Base-by-base conservation (phyloP, 305 asterid species). In the Solanum hybrid region DNA sequence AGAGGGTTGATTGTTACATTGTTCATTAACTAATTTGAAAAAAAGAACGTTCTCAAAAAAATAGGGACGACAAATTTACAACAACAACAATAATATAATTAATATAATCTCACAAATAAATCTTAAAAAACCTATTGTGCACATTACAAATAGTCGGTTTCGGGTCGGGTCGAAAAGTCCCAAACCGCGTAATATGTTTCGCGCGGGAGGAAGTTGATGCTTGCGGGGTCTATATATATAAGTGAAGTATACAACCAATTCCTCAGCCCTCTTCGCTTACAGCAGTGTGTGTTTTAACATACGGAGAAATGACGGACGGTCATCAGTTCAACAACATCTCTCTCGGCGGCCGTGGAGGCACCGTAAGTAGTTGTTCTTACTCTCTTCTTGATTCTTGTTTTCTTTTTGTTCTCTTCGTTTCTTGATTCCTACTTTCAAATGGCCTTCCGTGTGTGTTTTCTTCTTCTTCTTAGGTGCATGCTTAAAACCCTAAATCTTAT, bases 341-440 rank as follows among this genome's bases (percentile, higher is more conserved):
- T 86, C 99, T 96, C 32, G 97, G 96, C 29, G 98, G 99, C 88
- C 98, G 99, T 78, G 98, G 98, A 31, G 99, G 98, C 92, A 90
- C 97, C 60, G 99, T 97, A 90, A 95, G 96, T 90, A 95, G 96
- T 91, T 76, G 3, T 60, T 85, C 82, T 19, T 78, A 1, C 15
- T 71, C 87, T 31, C 11, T 15, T 24, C 77, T 24, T 27, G 29
- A 24, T 24, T 75, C 4, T 26, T 26, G 3, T 24, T 37, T 11
- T 24, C 73, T 12, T 69, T 26, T 5, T 24, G 8, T 34, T 78
- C 73, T 27, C 38, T 75, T 85, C 32, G 24, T 81, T 6, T 42
- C 37, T n/a, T 37, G 7, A 12, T 86, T 79, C 81, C 64, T 72
- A 51, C 26, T 40, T 35, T 34, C 8, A 22, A 5, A 34, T 78